Evolutionary conservation across 768 basidiomycete species (phyloP).

Genomic region (Coprinopsis cinerea): DNA sequence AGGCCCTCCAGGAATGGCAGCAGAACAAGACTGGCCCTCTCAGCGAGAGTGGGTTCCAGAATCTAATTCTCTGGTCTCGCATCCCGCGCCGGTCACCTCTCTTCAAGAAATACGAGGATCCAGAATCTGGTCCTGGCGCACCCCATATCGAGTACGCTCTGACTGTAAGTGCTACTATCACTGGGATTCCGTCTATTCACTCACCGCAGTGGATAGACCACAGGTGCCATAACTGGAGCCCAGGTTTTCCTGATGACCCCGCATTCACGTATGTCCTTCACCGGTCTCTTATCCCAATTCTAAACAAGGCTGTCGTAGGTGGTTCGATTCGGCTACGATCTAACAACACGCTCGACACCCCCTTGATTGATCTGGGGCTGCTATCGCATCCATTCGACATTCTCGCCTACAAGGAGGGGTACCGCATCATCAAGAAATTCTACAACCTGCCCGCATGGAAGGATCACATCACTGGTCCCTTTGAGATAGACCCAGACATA

Average conservation of each 20-base stretch:
- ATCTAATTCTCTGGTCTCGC: conserved; percentile 22
- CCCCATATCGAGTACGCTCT: conserved; percentile 31
- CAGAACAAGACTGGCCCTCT: conserved; percentile 18
- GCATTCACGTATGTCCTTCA: not conserved
- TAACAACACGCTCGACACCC: not conserved
- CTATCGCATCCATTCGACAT: conserved; percentile 11
- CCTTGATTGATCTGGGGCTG: conserved; percentile 2
- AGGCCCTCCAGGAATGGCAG: conserved; percentile 24
- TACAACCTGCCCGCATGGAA: conserved; percentile 7
- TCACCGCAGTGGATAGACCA: not conserved
- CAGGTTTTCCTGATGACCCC: conserved; percentile 1
- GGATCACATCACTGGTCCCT: not conserved
- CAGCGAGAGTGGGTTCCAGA: conserved; percentile 15
- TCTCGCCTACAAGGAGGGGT: conserved; percentile 7
- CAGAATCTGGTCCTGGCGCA: conserved; percentile 28
- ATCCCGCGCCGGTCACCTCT: conserved; percentile 24
- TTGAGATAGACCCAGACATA: conserved; percentile 1
- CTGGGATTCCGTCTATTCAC: not conserved
- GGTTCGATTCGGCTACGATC: not conserved
- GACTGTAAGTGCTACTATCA: conserved; percentile 19
- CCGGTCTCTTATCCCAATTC: not conserved
- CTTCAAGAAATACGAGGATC: conserved; percentile 24
- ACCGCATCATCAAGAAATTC: conserved; percentile 11
- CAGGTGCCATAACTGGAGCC: not conserved
- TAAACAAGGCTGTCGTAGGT: not conserved